Conservation (phyloP, 163 green algal species). For the Scenedesmus sp. region DNA sequence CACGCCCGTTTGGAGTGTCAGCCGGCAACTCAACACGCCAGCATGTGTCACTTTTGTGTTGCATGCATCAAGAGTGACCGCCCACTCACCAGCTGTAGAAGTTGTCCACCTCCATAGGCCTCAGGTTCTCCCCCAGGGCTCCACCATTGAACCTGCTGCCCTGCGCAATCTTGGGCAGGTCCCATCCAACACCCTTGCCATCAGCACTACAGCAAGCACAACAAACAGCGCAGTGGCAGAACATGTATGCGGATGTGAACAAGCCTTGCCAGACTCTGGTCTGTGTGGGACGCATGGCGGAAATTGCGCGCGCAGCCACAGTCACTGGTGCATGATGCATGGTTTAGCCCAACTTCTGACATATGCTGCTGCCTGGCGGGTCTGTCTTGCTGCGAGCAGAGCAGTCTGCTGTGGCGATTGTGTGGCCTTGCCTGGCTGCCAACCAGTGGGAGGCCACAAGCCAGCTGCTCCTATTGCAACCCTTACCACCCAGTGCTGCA, state of each 20-base stretch:
- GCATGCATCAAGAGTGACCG: background rate
- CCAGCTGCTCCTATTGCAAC: background rate
- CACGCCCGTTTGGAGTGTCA: too few species aligned
- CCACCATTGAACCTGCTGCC: conserved; percentile 44
- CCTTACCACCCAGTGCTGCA: background rate
- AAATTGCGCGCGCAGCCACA: too few species aligned
- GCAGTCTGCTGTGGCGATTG: too few species aligned
- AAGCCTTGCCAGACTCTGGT: too few species aligned
- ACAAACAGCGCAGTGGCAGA: background rate
- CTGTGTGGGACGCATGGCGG: too few species aligned
- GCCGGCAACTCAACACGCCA: too few species aligned
- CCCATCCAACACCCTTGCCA: conserved; percentile 41
- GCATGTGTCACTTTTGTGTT: background rate
- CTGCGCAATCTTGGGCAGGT: conserved; percentile 31
- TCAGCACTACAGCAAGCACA: conserved; percentile 28
- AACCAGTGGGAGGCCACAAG: background rate
- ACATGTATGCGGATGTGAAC: background rate
- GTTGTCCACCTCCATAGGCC: conserved; percentile 31
- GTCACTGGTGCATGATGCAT: too few species aligned
- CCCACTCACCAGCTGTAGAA: conserved; percentile 42
- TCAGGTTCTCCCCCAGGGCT: conserved; percentile 27
- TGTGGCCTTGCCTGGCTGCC: background rate
- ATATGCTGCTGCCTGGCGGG: too few species aligned
- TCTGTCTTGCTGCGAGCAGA: too few species aligned
- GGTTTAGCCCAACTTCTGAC: too few species aligned